These are phyloP conservation scores for Phytophthora litchii DNA, from an alignment of 352 stramenopile species.

Conservation along the genomic window DNA sequence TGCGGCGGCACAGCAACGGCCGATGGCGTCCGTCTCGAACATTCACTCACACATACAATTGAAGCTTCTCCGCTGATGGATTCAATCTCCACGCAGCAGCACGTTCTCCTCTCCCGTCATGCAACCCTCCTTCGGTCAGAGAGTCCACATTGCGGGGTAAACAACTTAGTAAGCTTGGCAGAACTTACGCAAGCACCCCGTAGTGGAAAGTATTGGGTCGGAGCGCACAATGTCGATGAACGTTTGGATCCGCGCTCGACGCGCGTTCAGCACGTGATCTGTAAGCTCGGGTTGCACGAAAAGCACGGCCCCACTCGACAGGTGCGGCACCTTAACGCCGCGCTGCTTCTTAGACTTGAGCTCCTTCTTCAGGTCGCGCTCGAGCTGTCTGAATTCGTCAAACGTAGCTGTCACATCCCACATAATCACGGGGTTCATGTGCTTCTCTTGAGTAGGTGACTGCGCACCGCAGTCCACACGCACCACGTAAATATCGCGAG, in stretches of 20 bases:
- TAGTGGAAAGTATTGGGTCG: slow-evolving; percentile 50
- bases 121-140: slow-evolving; percentile 37
- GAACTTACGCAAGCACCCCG: slow-evolving; percentile 70
- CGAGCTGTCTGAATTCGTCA: slow-evolving; percentile 75
- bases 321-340: slow-evolving; percentile 55
- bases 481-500: slow-evolving; percentile 73
- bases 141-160: slow-evolving; percentile 4
- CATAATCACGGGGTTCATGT: slow-evolving; percentile 88
- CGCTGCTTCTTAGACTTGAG: slow-evolving; percentile 61
- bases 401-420: slow-evolving; percentile 85
- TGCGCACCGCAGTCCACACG: slow-evolving; percentile 67
- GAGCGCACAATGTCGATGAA: slow-evolving; percentile 63
- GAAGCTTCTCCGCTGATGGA: slow-evolving; percentile 25
- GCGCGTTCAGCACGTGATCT: slow-evolving; percentile 67
- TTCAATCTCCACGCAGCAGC: slow-evolving; percentile 30
- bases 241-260: slow-evolving; percentile 58
- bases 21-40: slow-evolving; percentile 12
- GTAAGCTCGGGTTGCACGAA: slow-evolving; percentile 76
- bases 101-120: slow-evolving; percentile 11
- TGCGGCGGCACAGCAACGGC: slow-evolving; percentile 18
- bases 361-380: slow-evolving; percentile 72
- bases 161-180: slow-evolving; percentile 68
- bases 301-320: slow-evolving; percentile 67
- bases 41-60: slow-evolving; percentile 29
- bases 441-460: slow-evolving; percentile 54